phyloP scores from a whole-genome alignment of 495 filamentous ascomycete species.

The Talaromyces liani region DNA sequence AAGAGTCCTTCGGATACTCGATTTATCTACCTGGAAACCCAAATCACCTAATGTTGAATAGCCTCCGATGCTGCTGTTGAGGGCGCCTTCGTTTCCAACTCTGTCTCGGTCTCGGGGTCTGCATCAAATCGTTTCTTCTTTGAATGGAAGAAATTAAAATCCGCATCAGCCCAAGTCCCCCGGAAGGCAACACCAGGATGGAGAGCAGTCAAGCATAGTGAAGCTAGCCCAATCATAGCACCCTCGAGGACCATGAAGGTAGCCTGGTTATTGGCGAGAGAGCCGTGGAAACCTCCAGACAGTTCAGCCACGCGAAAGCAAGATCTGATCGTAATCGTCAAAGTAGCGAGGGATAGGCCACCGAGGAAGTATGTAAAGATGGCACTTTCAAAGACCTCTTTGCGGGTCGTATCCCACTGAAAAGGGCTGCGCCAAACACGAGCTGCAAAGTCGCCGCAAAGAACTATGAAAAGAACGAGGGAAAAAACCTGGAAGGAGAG shows the following conservation, averaged over 20 bases:
- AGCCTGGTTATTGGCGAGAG: slow-evolving; percentile 49
- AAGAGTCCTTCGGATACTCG: not conserved
- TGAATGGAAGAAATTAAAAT: not conserved
- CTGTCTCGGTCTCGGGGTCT: not conserved
- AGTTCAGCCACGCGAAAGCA: slow-evolving; percentile 61
- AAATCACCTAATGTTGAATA: not conserved
- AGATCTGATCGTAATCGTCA: slow-evolving; percentile 53
- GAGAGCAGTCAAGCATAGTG: slow-evolving; percentile 46
- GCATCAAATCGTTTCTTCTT: not conserved
- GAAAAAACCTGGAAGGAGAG: slow-evolving; percentile 53
- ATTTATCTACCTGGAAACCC: not conserved
- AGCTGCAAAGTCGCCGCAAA: slow-evolving; percentile 42
- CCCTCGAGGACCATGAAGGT: slow-evolving; percentile 66
- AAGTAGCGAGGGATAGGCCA: slow-evolving; percentile 37
- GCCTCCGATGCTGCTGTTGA: not conserved
- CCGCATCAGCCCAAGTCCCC: not conserved
- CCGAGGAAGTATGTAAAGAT: not conserved
- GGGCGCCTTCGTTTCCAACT: not conserved
- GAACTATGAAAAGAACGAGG: slow-evolving; percentile 37
- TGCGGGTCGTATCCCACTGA: not conserved
- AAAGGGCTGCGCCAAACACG: slow-evolving; percentile 21
- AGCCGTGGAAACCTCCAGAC: slow-evolving; percentile 48
- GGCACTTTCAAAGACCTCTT: not conserved
- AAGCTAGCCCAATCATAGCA: slow-evolving; percentile 56
- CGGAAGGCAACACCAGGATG: slow-evolving; percentile 38